These are phyloP conservation scores for Forsythia viridissima DNA, from an alignment of 257 asterid genomes.

Conservation along the genomic window DNA sequence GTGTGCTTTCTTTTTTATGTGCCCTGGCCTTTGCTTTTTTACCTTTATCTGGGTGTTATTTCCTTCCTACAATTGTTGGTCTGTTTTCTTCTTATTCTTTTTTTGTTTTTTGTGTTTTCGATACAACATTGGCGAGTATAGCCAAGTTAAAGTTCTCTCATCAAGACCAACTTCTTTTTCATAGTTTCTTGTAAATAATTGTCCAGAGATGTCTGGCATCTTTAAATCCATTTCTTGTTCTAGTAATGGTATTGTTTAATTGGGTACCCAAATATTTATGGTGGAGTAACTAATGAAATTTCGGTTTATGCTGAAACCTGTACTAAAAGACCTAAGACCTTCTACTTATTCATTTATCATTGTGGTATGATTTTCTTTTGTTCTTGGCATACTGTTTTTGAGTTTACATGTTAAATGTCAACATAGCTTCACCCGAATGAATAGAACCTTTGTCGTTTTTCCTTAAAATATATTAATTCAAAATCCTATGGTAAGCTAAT, in stretches of 20 bases:
- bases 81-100: no score
- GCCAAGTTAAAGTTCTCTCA: not conserved
- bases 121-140: no score
- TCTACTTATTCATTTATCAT: not conserved
- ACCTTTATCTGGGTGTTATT: not conserved
- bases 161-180: not conserved
- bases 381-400: not conserved
- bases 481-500: not conserved
- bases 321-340: not conserved
- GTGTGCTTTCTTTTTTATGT: not conserved
- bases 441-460: not conserved
- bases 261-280: not conserved
- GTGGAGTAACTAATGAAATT: not conserved
- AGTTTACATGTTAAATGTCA: no score
- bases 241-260: not conserved
- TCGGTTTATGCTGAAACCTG: not conserved
- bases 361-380: not conserved
- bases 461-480: not conserved
- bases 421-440: no score
- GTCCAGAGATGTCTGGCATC: not conserved
- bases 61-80: no score
- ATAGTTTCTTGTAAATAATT: not conserved
- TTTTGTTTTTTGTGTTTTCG: no score
- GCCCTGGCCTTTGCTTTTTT: not conserved
- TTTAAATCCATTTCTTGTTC: no score